Percentiles rank a stretch among this genome's conserved stretches.
phyloP scores from a whole-genome alignment of 78 protist genomes.

The Planoprotostelium fungivorum region DNA sequence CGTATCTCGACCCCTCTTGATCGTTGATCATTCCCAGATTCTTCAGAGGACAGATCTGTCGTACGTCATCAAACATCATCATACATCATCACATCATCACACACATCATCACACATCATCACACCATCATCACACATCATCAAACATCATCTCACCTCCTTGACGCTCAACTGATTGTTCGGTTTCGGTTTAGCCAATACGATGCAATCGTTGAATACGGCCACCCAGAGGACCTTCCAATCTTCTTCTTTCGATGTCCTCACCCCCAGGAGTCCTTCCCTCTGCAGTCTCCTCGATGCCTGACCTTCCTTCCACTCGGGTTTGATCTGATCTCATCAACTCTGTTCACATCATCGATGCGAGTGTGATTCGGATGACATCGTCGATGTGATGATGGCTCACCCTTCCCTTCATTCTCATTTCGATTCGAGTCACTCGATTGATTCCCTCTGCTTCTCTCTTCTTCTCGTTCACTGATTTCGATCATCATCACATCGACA shows the following conservation, averaged over 20 bases:
- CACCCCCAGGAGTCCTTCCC: not conserved
- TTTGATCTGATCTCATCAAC: not conserved
- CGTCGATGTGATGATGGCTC: not conserved
- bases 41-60: no score
- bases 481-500: not conserved
- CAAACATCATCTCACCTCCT: no score
- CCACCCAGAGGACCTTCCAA: not conserved
- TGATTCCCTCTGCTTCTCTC: not conserved
- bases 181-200: not conserved
- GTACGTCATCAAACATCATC: no score
- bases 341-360: not conserved
- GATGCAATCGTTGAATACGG: not conserved
- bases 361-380: not conserved
- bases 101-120: no score
- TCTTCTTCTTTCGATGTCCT: not conserved
- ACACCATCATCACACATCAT: no score
- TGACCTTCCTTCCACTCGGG: not conserved
- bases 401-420: not conserved
- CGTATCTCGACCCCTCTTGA: no score
- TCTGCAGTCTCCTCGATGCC: not conserved
- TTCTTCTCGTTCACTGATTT: not conserved
- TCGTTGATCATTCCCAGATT: no score
- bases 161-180: not conserved
- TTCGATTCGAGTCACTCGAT: not conserved
- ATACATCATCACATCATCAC: no score